Conservation (phyloP, 2,329 filamentous ascomycete genomes). For the Hypoxylon sp. region DNA sequence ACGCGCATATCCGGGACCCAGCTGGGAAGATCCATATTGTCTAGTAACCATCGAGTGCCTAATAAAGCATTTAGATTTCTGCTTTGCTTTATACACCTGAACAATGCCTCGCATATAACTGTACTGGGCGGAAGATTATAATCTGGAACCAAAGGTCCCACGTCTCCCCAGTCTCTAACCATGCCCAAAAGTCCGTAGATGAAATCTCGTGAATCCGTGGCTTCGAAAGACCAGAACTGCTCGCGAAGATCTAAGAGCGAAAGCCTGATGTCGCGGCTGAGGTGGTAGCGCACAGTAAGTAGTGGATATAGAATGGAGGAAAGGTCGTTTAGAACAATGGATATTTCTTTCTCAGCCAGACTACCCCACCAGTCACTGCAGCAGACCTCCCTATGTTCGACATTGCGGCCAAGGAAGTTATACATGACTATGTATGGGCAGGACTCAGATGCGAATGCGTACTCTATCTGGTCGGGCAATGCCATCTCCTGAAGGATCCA, state of each 20-base stretch:
- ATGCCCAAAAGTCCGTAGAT: slow-evolving; percentile 31
- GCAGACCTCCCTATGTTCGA: neutral
- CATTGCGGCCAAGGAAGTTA: neutral
- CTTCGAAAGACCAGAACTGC: slow-evolving; percentile 17
- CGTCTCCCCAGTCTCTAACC: slow-evolving; percentile 7
- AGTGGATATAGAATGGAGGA: neutral
- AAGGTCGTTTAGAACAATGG: neutral
- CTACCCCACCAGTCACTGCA: neutral
- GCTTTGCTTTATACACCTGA: slow-evolving; percentile 9
- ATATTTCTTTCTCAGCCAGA: neutral
- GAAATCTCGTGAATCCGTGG: slow-evolving; percentile 27
- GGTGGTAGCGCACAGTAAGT: neutral
- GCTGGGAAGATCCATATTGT: slow-evolving; percentile 9
- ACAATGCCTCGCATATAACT: slow-evolving; percentile 10
- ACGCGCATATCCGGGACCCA: slow-evolving; percentile 27
- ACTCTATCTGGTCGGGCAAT: slow-evolving; percentile 13
- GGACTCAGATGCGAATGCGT: slow-evolving; percentile 19
- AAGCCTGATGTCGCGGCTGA: neutral
- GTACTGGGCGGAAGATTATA: slow-evolving; percentile 5
- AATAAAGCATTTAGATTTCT: slow-evolving; percentile 10
- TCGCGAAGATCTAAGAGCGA: neutral
- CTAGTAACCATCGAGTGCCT: neutral
- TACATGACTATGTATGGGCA: neutral
- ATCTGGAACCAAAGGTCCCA: neutral
- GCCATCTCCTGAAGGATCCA: slow-evolving; percentile 30